Evolutionary conservation across 2,329 filamentous ascomycete species (phyloP).

Genomic region (Claviceps sp.): DNA sequence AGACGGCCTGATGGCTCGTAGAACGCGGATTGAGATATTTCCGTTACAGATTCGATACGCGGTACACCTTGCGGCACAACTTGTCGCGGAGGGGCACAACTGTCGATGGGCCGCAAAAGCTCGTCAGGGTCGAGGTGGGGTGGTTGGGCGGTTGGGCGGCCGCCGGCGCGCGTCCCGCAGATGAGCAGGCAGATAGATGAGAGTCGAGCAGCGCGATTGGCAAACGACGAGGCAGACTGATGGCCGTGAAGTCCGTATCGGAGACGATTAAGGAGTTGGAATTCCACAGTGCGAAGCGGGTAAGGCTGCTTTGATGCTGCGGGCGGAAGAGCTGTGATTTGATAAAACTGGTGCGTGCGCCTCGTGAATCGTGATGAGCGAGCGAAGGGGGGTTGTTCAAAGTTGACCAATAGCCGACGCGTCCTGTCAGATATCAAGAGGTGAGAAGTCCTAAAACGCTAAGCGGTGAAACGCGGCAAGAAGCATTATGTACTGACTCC

Average conservation of each 20-base stretch:
- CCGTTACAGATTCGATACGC: not conserved
- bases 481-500: no score
- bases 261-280: not conserved
- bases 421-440: no score
- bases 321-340: not conserved
- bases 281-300: not conserved
- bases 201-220: not conserved
- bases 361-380: not conserved
- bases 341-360: slow-evolving; percentile 1
- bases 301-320: not conserved
- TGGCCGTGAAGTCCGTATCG: not conserved
- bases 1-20: slow-evolving; percentile 1
- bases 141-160: not conserved
- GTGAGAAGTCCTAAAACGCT: no score
- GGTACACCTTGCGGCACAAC: not conserved
- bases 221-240: not conserved
- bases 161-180: not conserved
- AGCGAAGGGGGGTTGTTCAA: not conserved
- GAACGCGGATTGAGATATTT: not conserved
- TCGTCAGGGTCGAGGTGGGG: slow-evolving; percentile 3
- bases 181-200: not conserved
- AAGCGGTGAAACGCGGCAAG: no score
- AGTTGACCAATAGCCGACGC: no score
- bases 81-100: not conserved
- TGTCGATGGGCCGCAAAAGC: slow-evolving; percentile 2